Evolutionary conservation across 164 flowering plant genomes (phyloP), one percentile per base, ranked within the genome.

Genomic region (Stephania yunnanensis): DNA sequence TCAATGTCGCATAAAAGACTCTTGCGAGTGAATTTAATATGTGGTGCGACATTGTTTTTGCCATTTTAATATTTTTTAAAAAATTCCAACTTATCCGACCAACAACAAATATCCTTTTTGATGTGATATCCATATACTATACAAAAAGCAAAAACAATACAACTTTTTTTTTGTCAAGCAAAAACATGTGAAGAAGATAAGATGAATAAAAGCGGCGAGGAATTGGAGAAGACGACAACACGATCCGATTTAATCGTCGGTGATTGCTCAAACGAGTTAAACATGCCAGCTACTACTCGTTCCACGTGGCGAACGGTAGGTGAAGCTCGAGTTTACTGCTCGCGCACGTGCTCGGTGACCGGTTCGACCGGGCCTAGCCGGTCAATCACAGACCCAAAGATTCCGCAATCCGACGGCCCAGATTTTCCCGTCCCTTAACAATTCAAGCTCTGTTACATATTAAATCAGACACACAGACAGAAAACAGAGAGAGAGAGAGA

Each of bases 321-420:
- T 73, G 31, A 73, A 73, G 7, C 3, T 68, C 36, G 19, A 42
- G 25, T 72, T 72, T 5, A 58, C 11, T 55, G 2, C 25, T 52
- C 10, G 42, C 75, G 83, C 88, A 86, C 88, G 88, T 86, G 85
- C 61, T 78, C 6, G 1, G 50, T 44, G 42, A 81, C 81, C 82
- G 71, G 86, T 86, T 36, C 25, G 13, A 19, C 84, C 77, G 83
- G 82, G 17, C 53, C 10, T 12, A 5, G 67, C 71, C 73, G 78
- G 82, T 80, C 46, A 10, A 64, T 42, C 42, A 12, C 9, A n/a
- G 31, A 5, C 10, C 17, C 30, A 45, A 25, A 58, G 69, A 70
- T 74, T 70, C 66, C 8, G n/a, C 17, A 10, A 78, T 66, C 72
- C n/a, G 70, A 82, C 82, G 87, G 84, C 61, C 68, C 11, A 70